Base-by-base conservation (phyloP, 805 yeast genomes). In the Yarrowia sp. region DNA sequence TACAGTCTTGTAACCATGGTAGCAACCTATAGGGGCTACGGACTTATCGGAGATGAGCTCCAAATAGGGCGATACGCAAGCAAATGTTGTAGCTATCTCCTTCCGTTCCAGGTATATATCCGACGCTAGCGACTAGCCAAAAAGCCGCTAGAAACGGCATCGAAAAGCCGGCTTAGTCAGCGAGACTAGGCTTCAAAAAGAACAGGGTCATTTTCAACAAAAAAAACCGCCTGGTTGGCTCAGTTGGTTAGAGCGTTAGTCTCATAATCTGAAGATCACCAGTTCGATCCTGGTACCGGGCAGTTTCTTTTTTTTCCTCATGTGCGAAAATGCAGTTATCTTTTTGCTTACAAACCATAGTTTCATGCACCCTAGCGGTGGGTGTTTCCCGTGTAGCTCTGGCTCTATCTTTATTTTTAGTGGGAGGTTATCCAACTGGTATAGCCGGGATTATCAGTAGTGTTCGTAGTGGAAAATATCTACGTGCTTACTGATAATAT, bases 281-380 rank as follows among this genome's bases (percentile, higher is more conserved):
- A 55, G 61, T 55, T 55, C 61, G 61, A 55, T 38, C 61, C 61
- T 55, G 61, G 61, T 55, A 55, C 61, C 61, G 61, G 61, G 61
- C 61, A 55, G 10, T 19, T 20, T 38, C n/a, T 38, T 53, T 53
- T 52, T n/a, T 52, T 49, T 9, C 9, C 9, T 13, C 20, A 7
- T 15, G 6, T 17, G 1, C n/a, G 46, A 1, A 30, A 15, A 19
- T 19, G n/a, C 49, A 44, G 9, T 12, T 19, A 13, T 44, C 15
- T 40, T n/a, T 40, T 17, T 17, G 12, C 30, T 24, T 24, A 24
- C 30, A 24, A 24, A 24, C 30, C 30, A 24, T 24, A 7, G 3
- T 24, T 24, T 24, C 30, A 7, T 24, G 30, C 30, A 24, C 30
- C 30, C 30, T 24, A 7, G 30, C 30, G 30, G 30, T 24, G 30